Conservation (phyloP, 306 rosid genomes). For the Ammopiptanthus mongolicus region DNA sequence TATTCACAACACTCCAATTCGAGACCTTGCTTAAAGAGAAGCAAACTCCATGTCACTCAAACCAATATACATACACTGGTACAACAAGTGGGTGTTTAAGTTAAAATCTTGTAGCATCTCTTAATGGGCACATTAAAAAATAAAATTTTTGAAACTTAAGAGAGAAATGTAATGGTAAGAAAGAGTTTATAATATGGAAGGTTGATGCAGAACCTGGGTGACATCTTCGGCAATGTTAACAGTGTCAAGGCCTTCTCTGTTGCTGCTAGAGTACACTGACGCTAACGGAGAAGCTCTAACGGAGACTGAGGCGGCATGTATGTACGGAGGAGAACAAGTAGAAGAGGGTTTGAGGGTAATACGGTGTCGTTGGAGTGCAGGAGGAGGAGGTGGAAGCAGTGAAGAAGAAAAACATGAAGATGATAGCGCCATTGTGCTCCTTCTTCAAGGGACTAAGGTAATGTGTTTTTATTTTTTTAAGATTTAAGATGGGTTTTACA, state of each 20-base stretch:
- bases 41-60: no score
- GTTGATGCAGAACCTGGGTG: slow-evolving; percentile 57
- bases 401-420: slow-evolving; percentile 19
- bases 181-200: not conserved
- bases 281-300: slow-evolving; percentile 25
- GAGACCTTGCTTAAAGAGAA: no score
- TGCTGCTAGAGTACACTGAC: slow-evolving; percentile 22
- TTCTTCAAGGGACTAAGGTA: not conserved
- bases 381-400: slow-evolving; percentile 26
- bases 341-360: slow-evolving; percentile 8
- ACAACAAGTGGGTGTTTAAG: not conserved
- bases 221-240: slow-evolving; percentile 93
- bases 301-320: slow-evolving; percentile 3
- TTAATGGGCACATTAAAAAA: not conserved
- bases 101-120: not conserved
- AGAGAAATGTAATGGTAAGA: not conserved
- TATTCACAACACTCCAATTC: no score
- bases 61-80: no score
- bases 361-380: slow-evolving; percentile 18
- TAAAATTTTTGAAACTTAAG: not conserved
- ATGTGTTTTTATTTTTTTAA: not conserved
- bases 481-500: slow-evolving; percentile 30
- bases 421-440: slow-evolving; percentile 36
- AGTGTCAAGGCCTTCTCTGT: slow-evolving; percentile 55
- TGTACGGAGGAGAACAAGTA: not conserved